A percentile compares a stretch with the other conserved stretches of the same genome.
These are phyloP conservation scores for Cryptosporidium baileyi DNA, from an alignment of 169 alveolate genomes.

Conservation along the genomic window DNA sequence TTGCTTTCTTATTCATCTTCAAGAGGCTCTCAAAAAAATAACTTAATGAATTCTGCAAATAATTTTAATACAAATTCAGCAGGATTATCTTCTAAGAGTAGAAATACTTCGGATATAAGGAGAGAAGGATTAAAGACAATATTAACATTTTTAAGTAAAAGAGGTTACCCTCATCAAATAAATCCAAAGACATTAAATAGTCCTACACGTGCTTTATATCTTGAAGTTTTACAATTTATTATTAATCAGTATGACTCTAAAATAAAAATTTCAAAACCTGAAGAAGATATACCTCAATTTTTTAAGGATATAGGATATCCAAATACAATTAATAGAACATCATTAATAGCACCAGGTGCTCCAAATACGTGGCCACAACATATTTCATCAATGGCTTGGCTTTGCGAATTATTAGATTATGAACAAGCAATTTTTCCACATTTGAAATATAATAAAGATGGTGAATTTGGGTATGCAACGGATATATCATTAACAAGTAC, in stretches of 20 bases:
- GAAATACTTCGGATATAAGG: constrained; percentile 27
- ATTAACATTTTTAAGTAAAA: constrained; percentile 63
- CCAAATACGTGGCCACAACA: constrained; percentile 82
- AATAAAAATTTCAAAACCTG: constrained; percentile 51
- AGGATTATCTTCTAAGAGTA: constrained; percentile 31
- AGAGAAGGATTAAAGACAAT: constrained; percentile 60
- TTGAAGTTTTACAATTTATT: constrained; percentile 56
- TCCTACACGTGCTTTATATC: constrained; percentile 54
- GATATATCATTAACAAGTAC: constrained; percentile 52
- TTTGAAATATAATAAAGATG: constrained; percentile 72
- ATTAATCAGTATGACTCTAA: constrained; percentile 47
- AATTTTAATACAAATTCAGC: neutral
- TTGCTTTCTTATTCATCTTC: constrained; percentile 22
- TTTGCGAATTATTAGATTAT: constrained; percentile 79
- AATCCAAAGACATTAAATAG: constrained; percentile 56
- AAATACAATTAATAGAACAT: constrained; percentile 77
- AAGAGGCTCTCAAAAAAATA: constrained; percentile 34
- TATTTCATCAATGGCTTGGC: constrained; percentile 81
- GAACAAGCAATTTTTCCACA: constrained; percentile 79
- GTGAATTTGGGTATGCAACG: constrained; percentile 38
- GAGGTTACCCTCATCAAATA: constrained; percentile 55
- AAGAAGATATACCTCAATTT: constrained; percentile 71
- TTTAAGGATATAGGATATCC: constrained; percentile 80
- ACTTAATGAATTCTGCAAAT: neutral
- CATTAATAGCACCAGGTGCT: constrained; percentile 83